phyloP scores from a whole-genome alignment of 1,284 basidiomycete genomes.

The Cutaneotrichosporon cavernicola region DNA sequence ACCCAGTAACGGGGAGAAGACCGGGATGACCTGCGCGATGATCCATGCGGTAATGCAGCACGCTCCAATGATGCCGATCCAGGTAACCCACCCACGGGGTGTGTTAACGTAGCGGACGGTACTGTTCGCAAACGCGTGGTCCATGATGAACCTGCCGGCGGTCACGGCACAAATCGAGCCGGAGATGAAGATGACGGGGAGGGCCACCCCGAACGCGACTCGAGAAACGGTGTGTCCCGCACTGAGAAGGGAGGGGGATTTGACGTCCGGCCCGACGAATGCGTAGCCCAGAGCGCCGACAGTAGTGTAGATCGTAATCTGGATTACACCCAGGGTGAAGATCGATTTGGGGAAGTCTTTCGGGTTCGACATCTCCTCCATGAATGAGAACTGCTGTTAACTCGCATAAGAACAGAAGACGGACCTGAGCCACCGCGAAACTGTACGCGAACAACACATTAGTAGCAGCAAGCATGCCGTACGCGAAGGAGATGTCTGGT shows the following conservation, averaged over 20 bases:
- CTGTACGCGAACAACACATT: constrained; percentile 41
- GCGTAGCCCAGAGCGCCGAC: constrained; percentile 34
- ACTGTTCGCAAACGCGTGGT: constrained; percentile 16
- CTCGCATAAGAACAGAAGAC: constrained; percentile 10
- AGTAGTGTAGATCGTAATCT: constrained; percentile 32
- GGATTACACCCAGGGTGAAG: constrained; percentile 35
- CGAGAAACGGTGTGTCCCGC: constrained; percentile 18
- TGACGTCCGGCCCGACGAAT: constrained; percentile 17
- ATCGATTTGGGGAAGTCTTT: constrained; percentile 36
- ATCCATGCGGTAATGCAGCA: constrained; percentile 17
- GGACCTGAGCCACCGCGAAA: constrained; percentile 15
- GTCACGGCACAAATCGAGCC: constrained; percentile 22
- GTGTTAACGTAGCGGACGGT: constrained; percentile 40
- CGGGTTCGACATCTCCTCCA: constrained; percentile 13
- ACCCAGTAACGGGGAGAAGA: constrained; percentile 41
- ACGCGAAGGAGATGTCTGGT: constrained; percentile 32
- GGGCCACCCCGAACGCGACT: constrained; percentile 22
- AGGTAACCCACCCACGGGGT: constrained; percentile 51
- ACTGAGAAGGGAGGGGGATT: constrained; percentile 20
- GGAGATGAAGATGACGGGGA: constrained; percentile 27
- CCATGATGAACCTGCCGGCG: constrained; percentile 20
- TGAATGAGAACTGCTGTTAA: not conserved
- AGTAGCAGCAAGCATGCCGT: constrained; percentile 40
- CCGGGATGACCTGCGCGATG: constrained; percentile 36
- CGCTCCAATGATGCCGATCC: constrained; percentile 51